phyloP scores from a whole-genome alignment of 805 yeast genomes.

The Metschnikowia anglica region DNA sequence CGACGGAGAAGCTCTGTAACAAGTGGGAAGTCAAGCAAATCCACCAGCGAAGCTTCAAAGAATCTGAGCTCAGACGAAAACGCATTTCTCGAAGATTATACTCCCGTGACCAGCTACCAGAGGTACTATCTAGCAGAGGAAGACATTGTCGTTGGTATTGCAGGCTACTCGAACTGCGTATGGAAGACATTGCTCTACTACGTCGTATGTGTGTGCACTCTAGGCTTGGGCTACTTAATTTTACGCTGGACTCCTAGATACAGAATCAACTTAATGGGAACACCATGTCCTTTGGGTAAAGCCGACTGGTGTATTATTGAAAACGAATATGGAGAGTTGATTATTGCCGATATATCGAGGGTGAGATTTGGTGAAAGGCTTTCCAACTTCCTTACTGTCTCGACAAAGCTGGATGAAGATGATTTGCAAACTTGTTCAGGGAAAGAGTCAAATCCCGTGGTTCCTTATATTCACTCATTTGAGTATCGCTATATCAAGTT shows the following conservation, averaged over 20 bases:
- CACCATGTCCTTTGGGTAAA: slow-evolving; percentile 63
- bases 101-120: slow-evolving; percentile 55
- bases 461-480: slow-evolving; percentile 70
- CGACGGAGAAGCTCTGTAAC: slow-evolving; percentile 25
- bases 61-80: slow-evolving; percentile 9
- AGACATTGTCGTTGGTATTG: slow-evolving; percentile 90
- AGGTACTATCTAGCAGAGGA: slow-evolving; percentile 93
- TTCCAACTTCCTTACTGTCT: slow-evolving; percentile 58
- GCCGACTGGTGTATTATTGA: slow-evolving; percentile 94
- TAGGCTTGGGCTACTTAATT: slow-evolving; percentile 71
- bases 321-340: slow-evolving; percentile 87
- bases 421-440: slow-evolving; percentile 22
- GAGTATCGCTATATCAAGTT: slow-evolving; percentile 82
- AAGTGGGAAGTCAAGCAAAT: slow-evolving; percentile 7
- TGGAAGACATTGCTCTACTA: slow-evolving; percentile 50
- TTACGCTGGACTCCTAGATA: slow-evolving; percentile 86
- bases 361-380: slow-evolving; percentile 68
- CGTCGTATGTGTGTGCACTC: slow-evolving; percentile 52
- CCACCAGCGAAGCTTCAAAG: slow-evolving; percentile 10
- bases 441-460: slow-evolving; percentile 54
- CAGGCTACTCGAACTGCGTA: slow-evolving; percentile 69
- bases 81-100: slow-evolving; percentile 15
- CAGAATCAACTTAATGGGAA: slow-evolving; percentile 66
- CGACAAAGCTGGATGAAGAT: slow-evolving; percentile 24
- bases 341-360: slow-evolving; percentile 54